Base-by-base conservation (phyloP, 352 stramenopile genomes). In the Saprolegnia parasitica region DNA sequence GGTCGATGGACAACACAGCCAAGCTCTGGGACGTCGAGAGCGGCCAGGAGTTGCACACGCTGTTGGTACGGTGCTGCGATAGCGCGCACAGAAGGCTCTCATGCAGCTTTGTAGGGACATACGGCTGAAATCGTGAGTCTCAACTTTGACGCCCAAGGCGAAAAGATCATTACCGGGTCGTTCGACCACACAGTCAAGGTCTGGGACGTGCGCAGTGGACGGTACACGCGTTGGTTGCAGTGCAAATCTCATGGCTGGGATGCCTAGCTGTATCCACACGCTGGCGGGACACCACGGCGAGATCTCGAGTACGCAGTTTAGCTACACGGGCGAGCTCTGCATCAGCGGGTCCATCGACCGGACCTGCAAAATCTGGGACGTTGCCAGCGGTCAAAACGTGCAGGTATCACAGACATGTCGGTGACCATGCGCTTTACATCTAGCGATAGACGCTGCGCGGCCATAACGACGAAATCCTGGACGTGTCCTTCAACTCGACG, bases 111-210 rank as follows among this genome's bases (percentile, higher is more conserved):
- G 40, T 68, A 72, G 66, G 91, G 93, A 0, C 95, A 98, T 77
- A 97, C 90, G 8, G 95, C 92, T 6, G 93, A 98, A 68, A 98
- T 98, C 68, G 90, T 98, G 60, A 96, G 81, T 52, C 73, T 98
- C 1, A 96, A 97, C 74, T 98, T 98, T 67, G 90, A 98, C 73
- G 97, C 87, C 0, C 82, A 96, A 60, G 94, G 93, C 32, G 83
- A 96, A 65, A 77, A 87, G 8, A 96, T 98, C 72, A 97, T 98
- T 74, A 98, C 93, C 2, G 93, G 93, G 20, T 97, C 87, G 15
- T 98, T 98, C 75, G 95, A 98, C 62, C 88, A 98, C 73, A 98
- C 92, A 8, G 90, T 98, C 24, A 98, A 98, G 76, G 80, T 94
- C 45, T 96, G 86, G 88, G 85, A 95, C 52, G 87, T 93, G 24